A percentile compares a stretch with the other conserved stretches of the same genome.
Conservation (phyloP, 2,329 filamentous ascomycete genomes). For the Fusarium drepaniforme region DNA sequence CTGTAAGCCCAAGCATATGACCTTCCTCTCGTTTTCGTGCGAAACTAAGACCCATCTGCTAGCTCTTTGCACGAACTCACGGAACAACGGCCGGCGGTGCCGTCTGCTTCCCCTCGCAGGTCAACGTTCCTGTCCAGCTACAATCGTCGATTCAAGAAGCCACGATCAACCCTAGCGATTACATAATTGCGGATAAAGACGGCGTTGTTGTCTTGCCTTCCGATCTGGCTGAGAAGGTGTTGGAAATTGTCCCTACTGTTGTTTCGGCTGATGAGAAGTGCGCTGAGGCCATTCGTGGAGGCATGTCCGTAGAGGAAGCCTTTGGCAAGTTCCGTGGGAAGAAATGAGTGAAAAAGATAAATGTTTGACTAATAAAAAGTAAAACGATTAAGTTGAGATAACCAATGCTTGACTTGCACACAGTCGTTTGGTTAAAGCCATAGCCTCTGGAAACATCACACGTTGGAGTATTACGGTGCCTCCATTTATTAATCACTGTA, state of each 20-base stretch:
- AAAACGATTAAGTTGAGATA: neutral
- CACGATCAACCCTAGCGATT: neutral
- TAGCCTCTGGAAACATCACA: neutral
- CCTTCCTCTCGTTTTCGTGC: neutral
- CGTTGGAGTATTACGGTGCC: neutral
- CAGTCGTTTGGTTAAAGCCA: neutral
- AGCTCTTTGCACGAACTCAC: conserved; percentile 18
- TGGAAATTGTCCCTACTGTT: conserved; percentile 14
- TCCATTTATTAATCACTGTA: neutral
- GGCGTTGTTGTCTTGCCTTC: conserved; percentile 25
- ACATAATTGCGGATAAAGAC: conserved; percentile 16
- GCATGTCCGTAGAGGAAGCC: conserved; percentile 29
- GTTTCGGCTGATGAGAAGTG: conserved; percentile 32
- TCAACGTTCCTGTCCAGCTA: conserved; percentile 18
- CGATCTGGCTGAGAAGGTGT: neutral
- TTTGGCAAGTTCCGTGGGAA: conserved; percentile 27
- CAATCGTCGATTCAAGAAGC: conserved; percentile 11
- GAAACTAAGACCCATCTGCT: neutral
- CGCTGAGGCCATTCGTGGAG: conserved; percentile 26
- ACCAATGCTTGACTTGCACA: neutral
- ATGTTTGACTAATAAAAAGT: neutral
- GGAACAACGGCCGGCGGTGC: conserved; percentile 20
- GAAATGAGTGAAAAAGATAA: neutral
- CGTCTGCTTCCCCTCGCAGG: conserved; percentile 9
- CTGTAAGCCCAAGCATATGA: conserved; percentile 4